Percentiles rank a stretch among this genome's conserved stretches.
phyloP scores from a whole-genome alignment of 352 stramenopile species.

The Phytophthora chlamydospora region DNA sequence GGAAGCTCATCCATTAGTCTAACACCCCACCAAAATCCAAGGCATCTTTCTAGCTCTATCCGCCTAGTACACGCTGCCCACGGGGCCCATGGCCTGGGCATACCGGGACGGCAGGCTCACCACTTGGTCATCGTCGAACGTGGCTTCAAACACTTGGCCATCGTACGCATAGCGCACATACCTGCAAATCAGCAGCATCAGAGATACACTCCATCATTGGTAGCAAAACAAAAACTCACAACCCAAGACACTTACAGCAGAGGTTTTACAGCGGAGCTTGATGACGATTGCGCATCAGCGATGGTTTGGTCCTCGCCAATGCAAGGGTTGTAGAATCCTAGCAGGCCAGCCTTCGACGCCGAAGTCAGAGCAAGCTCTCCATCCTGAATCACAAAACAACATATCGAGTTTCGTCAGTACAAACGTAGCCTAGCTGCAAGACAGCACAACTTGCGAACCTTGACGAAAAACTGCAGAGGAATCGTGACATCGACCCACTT shows the following conservation, averaged over 20 bases:
- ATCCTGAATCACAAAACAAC: conserved; percentile 41
- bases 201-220: too few relatives aligned
- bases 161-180: conserved; percentile 83
- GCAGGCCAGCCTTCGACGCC: conserved; percentile 66
- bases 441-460: conserved; percentile 36
- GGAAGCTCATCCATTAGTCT: conserved; percentile 23
- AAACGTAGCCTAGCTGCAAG: not conserved
- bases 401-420: conserved; percentile 10
- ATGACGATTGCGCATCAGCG: conserved; percentile 32
- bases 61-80: conserved; percentile 66
- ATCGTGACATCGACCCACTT: conserved; percentile 82
- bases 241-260: conserved; percentile 57
- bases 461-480: conserved; percentile 83
- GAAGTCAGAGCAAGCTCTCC: conserved; percentile 55
- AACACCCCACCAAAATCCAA: conserved; percentile 27
- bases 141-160: conserved; percentile 79
- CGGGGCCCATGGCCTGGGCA: conserved; percentile 70
- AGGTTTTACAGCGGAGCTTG: conserved; percentile 34
- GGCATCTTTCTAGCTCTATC: conserved; percentile 22
- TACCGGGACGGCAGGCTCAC: conserved; percentile 77
- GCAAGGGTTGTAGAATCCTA: conserved; percentile 88
- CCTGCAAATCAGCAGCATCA: too few relatives aligned
- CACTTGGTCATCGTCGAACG: conserved; percentile 76
- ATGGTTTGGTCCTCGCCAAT: conserved; percentile 52
- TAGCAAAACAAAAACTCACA: not conserved